Percentiles rank a stretch among this genome's conserved stretches.
Conservation (phyloP, 2,329 filamentous ascomycete genomes). For the Aureobasidium pullulans region DNA sequence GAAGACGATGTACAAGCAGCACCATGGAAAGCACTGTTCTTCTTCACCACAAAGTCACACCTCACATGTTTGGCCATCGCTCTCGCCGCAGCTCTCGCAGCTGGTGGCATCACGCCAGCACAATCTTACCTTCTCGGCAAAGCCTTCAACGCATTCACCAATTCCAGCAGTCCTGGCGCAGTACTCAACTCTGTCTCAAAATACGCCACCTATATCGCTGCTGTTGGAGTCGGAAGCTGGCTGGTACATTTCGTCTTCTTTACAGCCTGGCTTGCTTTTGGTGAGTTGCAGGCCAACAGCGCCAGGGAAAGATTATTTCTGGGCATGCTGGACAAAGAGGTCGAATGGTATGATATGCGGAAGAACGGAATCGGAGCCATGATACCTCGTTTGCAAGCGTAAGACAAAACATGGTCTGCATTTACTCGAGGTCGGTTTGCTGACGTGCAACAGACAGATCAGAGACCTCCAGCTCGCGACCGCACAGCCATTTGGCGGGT, state of each 20-base stretch:
- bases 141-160: slow-evolving; percentile 64
- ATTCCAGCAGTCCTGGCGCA: slow-evolving; percentile 52
- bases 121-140: slow-evolving; percentile 65
- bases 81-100: slow-evolving; percentile 48
- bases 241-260: slow-evolving; percentile 60
- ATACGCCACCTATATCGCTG: slow-evolving; percentile 56
- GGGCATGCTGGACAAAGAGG: slow-evolving; percentile 62
- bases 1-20: slow-evolving; percentile 17
- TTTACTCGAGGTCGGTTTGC: neutral
- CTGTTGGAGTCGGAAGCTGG: slow-evolving; percentile 60
- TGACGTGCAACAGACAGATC: slow-evolving; percentile 55
- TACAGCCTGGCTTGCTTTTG: slow-evolving; percentile 65
- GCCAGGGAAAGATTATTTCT: slow-evolving; percentile 60
- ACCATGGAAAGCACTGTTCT: slow-evolving; percentile 56
- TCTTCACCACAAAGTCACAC: slow-evolving; percentile 61
- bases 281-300: slow-evolving; percentile 67
- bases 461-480: slow-evolving; percentile 73
- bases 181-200: slow-evolving; percentile 51
- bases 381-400: slow-evolving; percentile 67
- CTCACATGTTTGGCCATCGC: slow-evolving; percentile 47
- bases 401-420: slow-evolving; percentile 27
- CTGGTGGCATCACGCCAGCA: slow-evolving; percentile 57
- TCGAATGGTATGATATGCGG: slow-evolving; percentile 74
- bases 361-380: slow-evolving; percentile 65
- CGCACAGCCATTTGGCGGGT: slow-evolving; percentile 69